These are phyloP conservation scores for Amanita jacksonii DNA, from an alignment of 768 basidiomycete species.

Conservation along the genomic window DNA sequence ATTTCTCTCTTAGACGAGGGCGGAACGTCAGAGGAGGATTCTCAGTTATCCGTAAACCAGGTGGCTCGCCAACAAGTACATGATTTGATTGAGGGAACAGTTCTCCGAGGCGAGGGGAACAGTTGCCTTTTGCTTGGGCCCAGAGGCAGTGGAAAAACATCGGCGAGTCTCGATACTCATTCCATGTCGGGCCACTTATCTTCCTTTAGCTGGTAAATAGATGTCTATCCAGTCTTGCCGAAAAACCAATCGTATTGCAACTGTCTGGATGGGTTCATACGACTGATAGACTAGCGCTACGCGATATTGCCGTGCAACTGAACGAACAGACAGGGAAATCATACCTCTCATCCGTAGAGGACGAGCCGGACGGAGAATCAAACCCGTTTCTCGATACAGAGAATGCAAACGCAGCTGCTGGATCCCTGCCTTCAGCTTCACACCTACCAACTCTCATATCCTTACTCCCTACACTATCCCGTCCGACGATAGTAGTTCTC, in stretches of 20 bases:
- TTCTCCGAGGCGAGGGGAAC: conserved; percentile 81
- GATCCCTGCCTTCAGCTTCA: conserved; percentile 54
- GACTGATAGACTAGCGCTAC: conserved; percentile 84
- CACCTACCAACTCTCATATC: conserved; percentile 70
- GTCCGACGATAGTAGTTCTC: conserved; percentile 74
- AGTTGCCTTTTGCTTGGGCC: conserved; percentile 86
- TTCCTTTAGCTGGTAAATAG: conserved; percentile 41
- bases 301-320: conserved; percentile 85
- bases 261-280: conserved; percentile 81
- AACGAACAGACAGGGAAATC: conserved; percentile 62
- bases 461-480: conserved; percentile 65
- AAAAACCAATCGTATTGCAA: conserved; percentile 61
- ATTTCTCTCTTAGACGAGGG: conserved; percentile 7
- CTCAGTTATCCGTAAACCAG: conserved; percentile 31
- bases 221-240: conserved; percentile 30
- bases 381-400: conserved; percentile 41
- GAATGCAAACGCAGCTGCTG: conserved; percentile 16
- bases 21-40: conserved; percentile 24
- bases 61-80: conserved; percentile 47
- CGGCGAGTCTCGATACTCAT: conserved; percentile 31
- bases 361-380: conserved; percentile 24
- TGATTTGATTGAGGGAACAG: conserved; percentile 63
- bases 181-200: conserved; percentile 4
- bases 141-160: conserved; percentile 79
- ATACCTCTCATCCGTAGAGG: conserved; percentile 34